Base-by-base conservation (phyloP, 2,329 filamentous ascomycete genomes). In the Metarhizium humberi region DNA sequence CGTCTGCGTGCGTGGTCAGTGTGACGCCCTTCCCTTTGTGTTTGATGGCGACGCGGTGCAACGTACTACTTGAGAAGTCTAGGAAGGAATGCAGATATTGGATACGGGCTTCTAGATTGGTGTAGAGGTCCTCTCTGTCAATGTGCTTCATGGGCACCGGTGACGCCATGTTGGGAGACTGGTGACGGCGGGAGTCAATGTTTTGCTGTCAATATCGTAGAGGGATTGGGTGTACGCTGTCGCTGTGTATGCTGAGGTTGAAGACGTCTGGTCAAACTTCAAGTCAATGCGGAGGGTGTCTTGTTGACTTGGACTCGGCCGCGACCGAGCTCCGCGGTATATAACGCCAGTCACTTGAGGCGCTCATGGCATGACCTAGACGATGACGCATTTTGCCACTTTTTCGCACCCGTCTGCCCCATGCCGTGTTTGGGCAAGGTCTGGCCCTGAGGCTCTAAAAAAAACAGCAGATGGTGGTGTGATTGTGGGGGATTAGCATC, bases 41-140 rank as follows among this genome's bases (percentile, higher is more conserved):
- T 34, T 1, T 34, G 10, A 2, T 4, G 25, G 43, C 10, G 2
- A 14, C 20, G 47, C 4, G 6, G n/a, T 18, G 29, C 6, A 13
- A 69, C 82, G 52, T 74, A 89, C 87, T 77, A 57, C 81, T 80
- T 62, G 80, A 84, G 65, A 90, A 91, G 64, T 91, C 87, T 30
- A 91, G 79, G 57, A 91, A 90, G 34, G 82, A 83, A 62, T 90
- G 87, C 2, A 91, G 77, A 59, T 90, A 91, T 52, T 81, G 80
- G 57, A 91, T 81, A 52, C 87, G 78, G 0, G 81, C 78, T 59
- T 88, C 85, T 16, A 90, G 76, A 61, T 80, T 82, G 29, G 83
- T 88, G 69, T 90, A 90, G 6, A 91, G 75, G 46, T 86, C 81
- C 68, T 85, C 82, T 48, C 87, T 82, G 67, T 86, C 81, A 61